These are phyloP conservation scores for Astraeus odoratus DNA, from an alignment of 768 basidiomycete species.

Conservation along the genomic window DNA sequence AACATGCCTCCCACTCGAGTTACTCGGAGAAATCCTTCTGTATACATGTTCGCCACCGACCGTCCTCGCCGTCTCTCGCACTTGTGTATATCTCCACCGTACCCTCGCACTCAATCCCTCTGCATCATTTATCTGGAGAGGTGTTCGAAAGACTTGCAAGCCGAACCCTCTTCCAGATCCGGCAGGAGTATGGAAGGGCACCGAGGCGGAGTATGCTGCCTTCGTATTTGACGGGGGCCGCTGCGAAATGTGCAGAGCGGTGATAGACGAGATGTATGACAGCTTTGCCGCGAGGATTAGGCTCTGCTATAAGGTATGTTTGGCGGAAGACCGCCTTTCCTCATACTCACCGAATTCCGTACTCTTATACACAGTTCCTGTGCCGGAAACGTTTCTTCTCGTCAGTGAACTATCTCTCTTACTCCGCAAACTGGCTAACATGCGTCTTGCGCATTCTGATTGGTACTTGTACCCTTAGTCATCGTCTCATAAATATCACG, in stretches of 20 bases:
- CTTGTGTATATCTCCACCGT: constrained; percentile 46
- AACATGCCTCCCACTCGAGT: constrained; percentile 47
- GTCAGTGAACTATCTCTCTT: constrained; percentile 9
- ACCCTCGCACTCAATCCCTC: constrained; percentile 39
- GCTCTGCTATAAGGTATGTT: constrained; percentile 37
- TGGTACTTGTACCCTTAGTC: constrained; percentile 11
- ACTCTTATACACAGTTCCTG: constrained; percentile 11
- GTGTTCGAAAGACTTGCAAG: constrained; percentile 33
- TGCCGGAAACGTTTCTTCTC: constrained; percentile 12
- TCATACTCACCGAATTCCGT: neutral
- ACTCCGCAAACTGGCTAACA: neutral
- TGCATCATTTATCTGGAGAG: constrained; percentile 54
- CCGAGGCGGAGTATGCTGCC: constrained; percentile 56
- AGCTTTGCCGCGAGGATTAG: constrained; percentile 45
- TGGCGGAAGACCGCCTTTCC: neutral
- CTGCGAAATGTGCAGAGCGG: constrained; percentile 49
- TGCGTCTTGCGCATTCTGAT: neutral
- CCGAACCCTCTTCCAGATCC: constrained; percentile 38
- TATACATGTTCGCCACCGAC: constrained; percentile 46
- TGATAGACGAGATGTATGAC: constrained; percentile 31
- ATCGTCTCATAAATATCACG: constrained; percentile 6
- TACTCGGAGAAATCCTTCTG: constrained; percentile 57
- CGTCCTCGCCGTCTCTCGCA: constrained; percentile 52
- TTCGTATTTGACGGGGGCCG: constrained; percentile 52
- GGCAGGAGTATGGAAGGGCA: constrained; percentile 28